Evolutionary conservation across 2,329 filamentous ascomycete genomes (phyloP).

Genomic region (Pseudogymnoascus sp.): DNA sequence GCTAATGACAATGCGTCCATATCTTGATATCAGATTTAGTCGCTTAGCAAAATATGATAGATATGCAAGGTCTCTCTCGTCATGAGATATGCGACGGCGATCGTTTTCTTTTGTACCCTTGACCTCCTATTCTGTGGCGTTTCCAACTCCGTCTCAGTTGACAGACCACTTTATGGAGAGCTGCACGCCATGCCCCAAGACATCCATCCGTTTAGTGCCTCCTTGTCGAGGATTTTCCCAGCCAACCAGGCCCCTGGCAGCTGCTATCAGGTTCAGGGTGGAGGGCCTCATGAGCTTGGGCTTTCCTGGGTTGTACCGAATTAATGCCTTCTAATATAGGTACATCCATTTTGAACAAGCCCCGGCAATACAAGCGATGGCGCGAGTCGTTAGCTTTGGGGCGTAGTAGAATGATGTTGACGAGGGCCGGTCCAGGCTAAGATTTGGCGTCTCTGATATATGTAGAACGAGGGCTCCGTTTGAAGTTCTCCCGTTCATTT

Average conservation of each 20-base stretch:
- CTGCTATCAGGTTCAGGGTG: background rate
- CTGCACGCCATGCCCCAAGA: background rate
- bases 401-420: background rate
- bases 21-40: slow-evolving; percentile 1
- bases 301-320: slow-evolving; percentile 1
- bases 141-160: slow-evolving; percentile 1
- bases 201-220: background rate
- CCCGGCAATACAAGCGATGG: background rate
- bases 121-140: background rate
- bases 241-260: background rate
- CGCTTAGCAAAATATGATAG: slow-evolving; percentile 4
- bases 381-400: background rate
- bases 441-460: background rate
- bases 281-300: background rate
- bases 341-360: background rate
- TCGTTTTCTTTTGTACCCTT: slow-evolving; percentile 1
- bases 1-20: background rate
- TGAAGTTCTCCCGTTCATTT: background rate
- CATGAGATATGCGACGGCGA: background rate
- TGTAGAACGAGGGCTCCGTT: slow-evolving; percentile 5
- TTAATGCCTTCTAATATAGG: background rate
- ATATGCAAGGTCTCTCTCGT: slow-evolving; percentile 8
- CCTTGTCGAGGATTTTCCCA: background rate
- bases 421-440: slow-evolving; percentile 2
- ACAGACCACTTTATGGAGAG: background rate